phyloP scores from a whole-genome alignment of 2,329 filamentous ascomycete genomes.

The Davidsoniella neocaledoniae region DNA sequence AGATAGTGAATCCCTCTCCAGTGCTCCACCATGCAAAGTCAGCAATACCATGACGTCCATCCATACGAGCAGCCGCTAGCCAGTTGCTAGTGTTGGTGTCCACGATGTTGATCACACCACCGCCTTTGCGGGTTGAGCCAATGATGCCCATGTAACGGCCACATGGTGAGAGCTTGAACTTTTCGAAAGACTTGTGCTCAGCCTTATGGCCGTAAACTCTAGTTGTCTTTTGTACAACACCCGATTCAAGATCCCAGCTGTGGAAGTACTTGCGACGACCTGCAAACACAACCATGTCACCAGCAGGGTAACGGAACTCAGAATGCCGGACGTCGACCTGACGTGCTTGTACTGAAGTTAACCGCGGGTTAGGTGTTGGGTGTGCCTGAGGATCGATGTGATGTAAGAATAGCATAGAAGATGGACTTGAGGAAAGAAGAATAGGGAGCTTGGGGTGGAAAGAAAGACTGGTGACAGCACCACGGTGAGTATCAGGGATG shows the following conservation, averaged over 20 bases:
- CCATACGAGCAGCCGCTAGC: slow-evolving; percentile 66
- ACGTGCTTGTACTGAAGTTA: slow-evolving; percentile 78
- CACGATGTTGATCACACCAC: slow-evolving; percentile 75
- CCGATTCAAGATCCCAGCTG: slow-evolving; percentile 75
- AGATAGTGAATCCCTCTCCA: slow-evolving; percentile 64
- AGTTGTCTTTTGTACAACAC: slow-evolving; percentile 66
- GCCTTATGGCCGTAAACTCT: slow-evolving; percentile 57
- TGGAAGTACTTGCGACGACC: slow-evolving; percentile 86
- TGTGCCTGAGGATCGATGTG: slow-evolving; percentile 64
- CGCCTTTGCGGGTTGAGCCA: slow-evolving; percentile 66
- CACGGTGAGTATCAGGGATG: slow-evolving; percentile 61
- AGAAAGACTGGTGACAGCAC: slow-evolving; percentile 63
- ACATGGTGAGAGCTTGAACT: slow-evolving; percentile 73
- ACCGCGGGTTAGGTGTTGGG: slow-evolving; percentile 67
- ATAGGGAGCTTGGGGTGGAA: slow-evolving; percentile 86
- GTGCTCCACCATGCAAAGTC: slow-evolving; percentile 90
- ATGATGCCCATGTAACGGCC: slow-evolving; percentile 73
- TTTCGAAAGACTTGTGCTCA: slow-evolving; percentile 82
- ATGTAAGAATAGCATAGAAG: slow-evolving; percentile 74
- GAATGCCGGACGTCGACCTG: slow-evolving; percentile 72
- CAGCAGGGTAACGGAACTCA: slow-evolving; percentile 55
- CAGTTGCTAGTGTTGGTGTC: slow-evolving; percentile 71
- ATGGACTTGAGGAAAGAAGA: slow-evolving; percentile 73
- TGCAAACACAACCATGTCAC: slow-evolving; percentile 71
- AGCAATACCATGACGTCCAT: slow-evolving; percentile 66